phyloP scores from a whole-genome alignment of 1,284 basidiomycete genomes.

The Meripilus lineatus region DNA sequence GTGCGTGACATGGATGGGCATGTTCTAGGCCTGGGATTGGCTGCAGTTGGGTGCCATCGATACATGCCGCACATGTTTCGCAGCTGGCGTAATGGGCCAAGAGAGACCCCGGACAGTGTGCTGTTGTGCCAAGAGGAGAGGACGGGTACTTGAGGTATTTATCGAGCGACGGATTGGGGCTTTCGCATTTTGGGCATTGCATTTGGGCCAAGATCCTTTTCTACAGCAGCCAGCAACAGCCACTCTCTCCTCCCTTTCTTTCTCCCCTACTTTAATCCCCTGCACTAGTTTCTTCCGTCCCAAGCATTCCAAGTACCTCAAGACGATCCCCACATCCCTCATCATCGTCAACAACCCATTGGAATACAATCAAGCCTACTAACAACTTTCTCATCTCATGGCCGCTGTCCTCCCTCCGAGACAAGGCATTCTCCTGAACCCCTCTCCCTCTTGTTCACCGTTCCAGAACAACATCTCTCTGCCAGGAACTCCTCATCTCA shows the following conservation, averaged over 20 bases:
- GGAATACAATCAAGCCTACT: no score
- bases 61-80: conserved; percentile 7
- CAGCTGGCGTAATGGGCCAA: neutral
- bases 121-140: conserved; percentile 3
- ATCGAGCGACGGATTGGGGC: no score
- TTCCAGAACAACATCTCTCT: conserved; percentile 19
- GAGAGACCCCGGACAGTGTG: conserved; percentile 7
- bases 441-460: conserved; percentile 26
- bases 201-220: no score
- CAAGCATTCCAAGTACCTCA: no score
- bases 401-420: conserved; percentile 10
- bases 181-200: no score
- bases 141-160: neutral
- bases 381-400: conserved; percentile 1
- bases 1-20: no score
- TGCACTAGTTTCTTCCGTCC: neutral
- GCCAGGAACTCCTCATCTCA: conserved; percentile 20
- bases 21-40: no score
- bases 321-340: no score
- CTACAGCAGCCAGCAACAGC: neutral
- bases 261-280: neutral
- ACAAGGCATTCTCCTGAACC: conserved; percentile 32
- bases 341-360: no score
- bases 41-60: no score
- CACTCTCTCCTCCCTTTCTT: neutral